Evolutionary conservation across 176 grass and related monocot genomes (phyloP).

Genomic region (Hyparrhenia diplandra): DNA sequence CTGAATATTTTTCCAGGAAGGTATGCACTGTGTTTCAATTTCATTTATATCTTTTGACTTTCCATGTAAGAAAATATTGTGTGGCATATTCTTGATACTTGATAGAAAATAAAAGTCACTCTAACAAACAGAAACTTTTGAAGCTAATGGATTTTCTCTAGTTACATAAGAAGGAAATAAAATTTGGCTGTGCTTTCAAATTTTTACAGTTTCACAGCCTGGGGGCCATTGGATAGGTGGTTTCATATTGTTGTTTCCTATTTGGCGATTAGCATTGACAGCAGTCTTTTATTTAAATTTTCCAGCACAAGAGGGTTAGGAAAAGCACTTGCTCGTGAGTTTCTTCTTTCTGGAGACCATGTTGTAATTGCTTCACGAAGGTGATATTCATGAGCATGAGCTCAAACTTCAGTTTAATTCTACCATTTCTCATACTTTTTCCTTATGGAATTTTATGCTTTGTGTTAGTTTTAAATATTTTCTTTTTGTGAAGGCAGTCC

Average conservation of each 20-base stretch:
- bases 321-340: conserved; percentile 96
- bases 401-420: conserved; percentile 6
- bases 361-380: conserved; percentile 95
- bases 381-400: conserved; percentile 35
- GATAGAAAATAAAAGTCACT: not conserved
- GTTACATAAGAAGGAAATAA: not conserved
- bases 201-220: not conserved
- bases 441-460: not conserved
- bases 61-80: not conserved
- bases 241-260: conserved; percentile 6
- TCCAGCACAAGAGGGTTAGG: conserved; percentile 94
- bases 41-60: not conserved
- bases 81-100: not conserved
- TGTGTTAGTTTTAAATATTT: too few species aligned
- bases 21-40: not conserved
- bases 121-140: not conserved
- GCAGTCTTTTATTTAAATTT: conserved; percentile 12
- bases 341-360: conserved; percentile 95
- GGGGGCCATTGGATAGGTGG: not conserved
- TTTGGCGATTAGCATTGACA: conserved; percentile 20
- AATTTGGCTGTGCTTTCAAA: not conserved
- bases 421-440: not conserved
- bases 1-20: not conserved
- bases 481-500: too few species aligned
- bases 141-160: not conserved